These are phyloP conservation scores for Picochlorum sp. DNA, from an alignment of 139 green algal genomes.

Conservation along the genomic window DNA sequence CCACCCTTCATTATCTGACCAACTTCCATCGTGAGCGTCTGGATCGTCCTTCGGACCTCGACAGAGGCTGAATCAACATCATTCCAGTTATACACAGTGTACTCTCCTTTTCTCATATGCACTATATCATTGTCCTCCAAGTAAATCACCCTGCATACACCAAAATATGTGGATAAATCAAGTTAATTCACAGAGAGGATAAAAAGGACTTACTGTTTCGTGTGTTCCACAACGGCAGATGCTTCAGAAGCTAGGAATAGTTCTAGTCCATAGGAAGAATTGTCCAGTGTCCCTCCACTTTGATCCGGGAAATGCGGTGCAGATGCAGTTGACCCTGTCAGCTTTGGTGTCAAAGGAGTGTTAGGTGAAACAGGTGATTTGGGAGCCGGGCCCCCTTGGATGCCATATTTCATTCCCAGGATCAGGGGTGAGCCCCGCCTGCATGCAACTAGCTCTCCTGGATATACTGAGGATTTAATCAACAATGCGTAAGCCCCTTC, in stretches of 20 bases:
- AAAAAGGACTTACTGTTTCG: constrained; percentile 53
- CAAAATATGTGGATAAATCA: constrained; percentile 5
- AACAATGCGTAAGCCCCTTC: constrained; percentile 96
- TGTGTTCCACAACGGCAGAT: constrained; percentile 90
- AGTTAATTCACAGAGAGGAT: neutral
- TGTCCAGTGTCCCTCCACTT: neutral
- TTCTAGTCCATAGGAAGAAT: constrained; percentile 45
- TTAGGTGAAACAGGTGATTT: constrained; percentile 15
- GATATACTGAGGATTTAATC: constrained; percentile 90
- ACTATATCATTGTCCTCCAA: constrained; percentile 95
- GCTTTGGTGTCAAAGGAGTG: constrained; percentile 32
- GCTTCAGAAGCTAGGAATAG: constrained; percentile 84
- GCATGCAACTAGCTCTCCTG: constrained; percentile 92
- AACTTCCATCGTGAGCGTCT: constrained; percentile 58
- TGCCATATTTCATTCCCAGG: constrained; percentile 69
- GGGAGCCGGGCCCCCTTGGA: constrained; percentile 21
- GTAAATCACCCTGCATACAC: constrained; percentile 55
- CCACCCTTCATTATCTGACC: constrained; percentile 65
- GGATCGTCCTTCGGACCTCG: constrained; percentile 23
- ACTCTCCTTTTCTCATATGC: constrained; percentile 58
- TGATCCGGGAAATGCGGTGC: constrained; percentile 15
- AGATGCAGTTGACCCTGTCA: constrained; percentile 21
- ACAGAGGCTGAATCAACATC: constrained; percentile 18
- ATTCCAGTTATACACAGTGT: constrained; percentile 61
- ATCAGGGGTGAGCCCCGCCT: constrained; percentile 90